Evolutionary conservation across 768 basidiomycete species (phyloP), one percentile per base, ranked within the genome.

Genomic region (Podaxis sp.): DNA sequence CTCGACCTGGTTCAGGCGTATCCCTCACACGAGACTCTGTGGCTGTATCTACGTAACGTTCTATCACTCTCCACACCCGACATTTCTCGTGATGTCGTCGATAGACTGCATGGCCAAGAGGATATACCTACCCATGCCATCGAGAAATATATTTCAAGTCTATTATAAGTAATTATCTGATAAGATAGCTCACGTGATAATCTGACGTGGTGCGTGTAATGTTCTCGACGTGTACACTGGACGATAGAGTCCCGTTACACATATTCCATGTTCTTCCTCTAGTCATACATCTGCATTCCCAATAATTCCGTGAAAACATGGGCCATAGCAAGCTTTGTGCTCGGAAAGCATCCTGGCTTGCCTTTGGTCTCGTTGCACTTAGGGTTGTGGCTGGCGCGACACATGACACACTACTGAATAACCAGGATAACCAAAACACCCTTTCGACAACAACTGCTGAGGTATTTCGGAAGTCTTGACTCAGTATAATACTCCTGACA

Each of bases 11-110:
- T 88, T 16, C 63, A 63, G 10, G 65, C 74, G 18, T 89, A 82
- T 66, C 83, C 88, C 1, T 63, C 74, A 25, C 83, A 87, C 61
- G 86, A 89, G 67, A 71, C 88, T 0, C 75, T 89, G 16, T 89
- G 88, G 87, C 72, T 85, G 63, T 88, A 86, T 71, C 62, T 85
- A 48, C 79, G 84, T 18, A 66, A 68, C 23, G 47, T 67, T 2
- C 59, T 72, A 3, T 47, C 52, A 13, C 42, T 61, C 21, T 54
- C 52, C 5, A 10, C 46, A 10, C 18, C 44, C 4, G 53, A 54
- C 35, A 37, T 16, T 14, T 23, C n/a, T 16, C 35, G 37, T 2
- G 32, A 14, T 18, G 21, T 50, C 73, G 5, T 62, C 79, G 11
- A 50, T 36, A 21, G 28, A 21, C n/a, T 57, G 6, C 21, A 42